Evolutionary conservation across 1,284 basidiomycete species (phyloP).

Genomic region (Ceratobasidium sp.): DNA sequence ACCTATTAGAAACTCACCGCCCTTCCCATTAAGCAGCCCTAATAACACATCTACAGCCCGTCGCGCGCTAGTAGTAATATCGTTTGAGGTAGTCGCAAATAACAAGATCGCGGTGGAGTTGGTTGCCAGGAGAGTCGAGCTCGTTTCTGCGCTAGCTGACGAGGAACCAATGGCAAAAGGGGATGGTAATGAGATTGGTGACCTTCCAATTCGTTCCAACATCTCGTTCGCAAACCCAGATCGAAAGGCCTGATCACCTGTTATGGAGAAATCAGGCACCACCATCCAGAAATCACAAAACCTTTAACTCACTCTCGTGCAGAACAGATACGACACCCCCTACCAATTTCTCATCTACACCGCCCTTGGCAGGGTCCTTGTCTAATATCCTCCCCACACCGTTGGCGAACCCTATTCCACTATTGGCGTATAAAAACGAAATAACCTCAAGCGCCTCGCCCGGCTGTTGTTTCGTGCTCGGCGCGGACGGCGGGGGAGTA

Average conservation of each 20-base stretch:
- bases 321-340: conserved; percentile 18
- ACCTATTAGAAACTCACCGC: conserved; percentile 3
- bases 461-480: background rate
- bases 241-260: conserved; percentile 26
- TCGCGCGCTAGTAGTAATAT: background rate
- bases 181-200: background rate
- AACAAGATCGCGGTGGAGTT: conserved; percentile 21
- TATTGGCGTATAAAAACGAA: conserved; percentile 23
- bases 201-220: background rate
- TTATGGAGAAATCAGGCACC: background rate
- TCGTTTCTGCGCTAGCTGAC: background rate
- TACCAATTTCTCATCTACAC: conserved; percentile 28
- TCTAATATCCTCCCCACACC: conserved; percentile 20
- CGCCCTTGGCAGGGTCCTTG: background rate
- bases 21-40: conserved; percentile 10
- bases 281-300: background rate
- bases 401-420: background rate
- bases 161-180: background rate
- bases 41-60: conserved; percentile 15
- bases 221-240: conserved; percentile 17
- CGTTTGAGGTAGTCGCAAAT: conserved; percentile 30
- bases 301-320: conserved; percentile 17
- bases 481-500: conserved; percentile 18
- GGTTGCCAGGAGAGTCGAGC: background rate
- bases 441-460: conserved; percentile 26